A percentile compares a stretch with the other conserved stretches of the same genome.
Conservation (phyloP, 495 filamentous ascomycete genomes). For the Lichenothelia convexa region DNA sequence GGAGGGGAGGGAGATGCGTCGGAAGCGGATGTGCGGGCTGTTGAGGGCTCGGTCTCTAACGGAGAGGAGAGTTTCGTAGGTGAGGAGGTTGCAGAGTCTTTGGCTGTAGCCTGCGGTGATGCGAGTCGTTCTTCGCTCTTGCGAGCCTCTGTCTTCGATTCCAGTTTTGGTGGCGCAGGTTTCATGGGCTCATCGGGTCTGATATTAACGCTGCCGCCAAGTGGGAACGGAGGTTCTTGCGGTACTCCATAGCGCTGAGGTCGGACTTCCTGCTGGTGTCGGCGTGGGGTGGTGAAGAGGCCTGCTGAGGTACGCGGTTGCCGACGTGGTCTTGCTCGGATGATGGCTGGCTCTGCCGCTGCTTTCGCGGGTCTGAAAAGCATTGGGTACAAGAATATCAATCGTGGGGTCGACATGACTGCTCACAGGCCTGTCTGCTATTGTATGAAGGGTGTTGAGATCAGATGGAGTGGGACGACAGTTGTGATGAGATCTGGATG, state of each 20-base stretch:
- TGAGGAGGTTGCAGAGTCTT: not conserved
- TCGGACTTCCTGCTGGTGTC: conserved; percentile 9
- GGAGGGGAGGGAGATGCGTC: conserved; percentile 2
- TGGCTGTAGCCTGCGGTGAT: not conserved
- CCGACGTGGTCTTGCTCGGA: not conserved
- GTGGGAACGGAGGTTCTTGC: conserved; percentile 35
- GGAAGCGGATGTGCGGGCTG: not conserved
- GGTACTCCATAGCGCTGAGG: conserved; percentile 42
- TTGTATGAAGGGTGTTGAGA: too few species aligned
- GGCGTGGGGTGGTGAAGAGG: conserved; percentile 13
- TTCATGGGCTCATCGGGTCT: not conserved
- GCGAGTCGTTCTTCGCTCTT: not conserved
- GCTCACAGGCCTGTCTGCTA: too few species aligned
- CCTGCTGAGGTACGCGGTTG: conserved; percentile 3
- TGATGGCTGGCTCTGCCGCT: conserved; percentile 3
- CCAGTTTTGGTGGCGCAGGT: not conserved
- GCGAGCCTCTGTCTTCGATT: not conserved
- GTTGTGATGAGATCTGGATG: too few species aligned
- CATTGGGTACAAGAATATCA: conserved; percentile 23
- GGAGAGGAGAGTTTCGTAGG: conserved; percentile 19
- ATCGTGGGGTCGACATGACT: conserved; percentile 18
- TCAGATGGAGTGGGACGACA: too few species aligned
- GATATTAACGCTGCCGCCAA: conserved; percentile 4
- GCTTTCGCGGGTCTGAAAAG: conserved; percentile 12
- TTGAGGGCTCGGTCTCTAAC: conserved; percentile 6